Base-by-base conservation (phyloP, 1,284 basidiomycete genomes). In the Rhodotorula sp. region DNA sequence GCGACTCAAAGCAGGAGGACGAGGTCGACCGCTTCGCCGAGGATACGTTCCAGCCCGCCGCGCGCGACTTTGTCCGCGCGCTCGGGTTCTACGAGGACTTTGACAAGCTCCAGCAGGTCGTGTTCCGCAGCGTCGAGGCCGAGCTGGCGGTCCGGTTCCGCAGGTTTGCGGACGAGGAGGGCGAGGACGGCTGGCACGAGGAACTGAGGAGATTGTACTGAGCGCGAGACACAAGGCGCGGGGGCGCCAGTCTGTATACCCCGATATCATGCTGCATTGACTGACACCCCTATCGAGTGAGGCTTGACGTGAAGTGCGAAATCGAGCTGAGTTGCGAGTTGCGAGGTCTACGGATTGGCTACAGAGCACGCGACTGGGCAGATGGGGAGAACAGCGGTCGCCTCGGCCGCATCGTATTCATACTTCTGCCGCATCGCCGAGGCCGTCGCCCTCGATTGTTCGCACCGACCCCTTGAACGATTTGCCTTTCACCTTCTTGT, bases 401-500 rank as follows among this genome's bases (percentile, higher is more conserved):
- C 4, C 21, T 12, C 45, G 4, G 23, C 34, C 8, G 25, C 9
- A 23, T 27, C 34, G 4, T 5, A n/a, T 14, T 64, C 63, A 63
- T 55, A 42, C 55, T 21, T 70, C 68, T 16, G 46, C 27, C 7
- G 64, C 14, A 14, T 64, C 71, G 23, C 67, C 71, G 8, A 75
- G 27, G 4, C 71, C 71, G 59, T 75, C 74, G 9, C 69, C 71
- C 54, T 75, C 74, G 64, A 64, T 61, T 0, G 74, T 75, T 14
- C 74, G 66, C 3, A 57, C 45, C 23, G 46, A 46, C 14, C 74
- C 74, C 50, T 75, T 75, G 21, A 59, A 59, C 7, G 41, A 59
- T 62, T 75, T 75, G 64, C 67, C 68, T 52, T 74, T 74, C 46
- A 73, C 62, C 53, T 75, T 75, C 50, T 73, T 70, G 67, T 75